Evolutionary conservation across 192 early-diverging fungal species (phyloP), one percentile per base, ranked within the genome.

Genomic region (Entophlyctis luteolus): DNA sequence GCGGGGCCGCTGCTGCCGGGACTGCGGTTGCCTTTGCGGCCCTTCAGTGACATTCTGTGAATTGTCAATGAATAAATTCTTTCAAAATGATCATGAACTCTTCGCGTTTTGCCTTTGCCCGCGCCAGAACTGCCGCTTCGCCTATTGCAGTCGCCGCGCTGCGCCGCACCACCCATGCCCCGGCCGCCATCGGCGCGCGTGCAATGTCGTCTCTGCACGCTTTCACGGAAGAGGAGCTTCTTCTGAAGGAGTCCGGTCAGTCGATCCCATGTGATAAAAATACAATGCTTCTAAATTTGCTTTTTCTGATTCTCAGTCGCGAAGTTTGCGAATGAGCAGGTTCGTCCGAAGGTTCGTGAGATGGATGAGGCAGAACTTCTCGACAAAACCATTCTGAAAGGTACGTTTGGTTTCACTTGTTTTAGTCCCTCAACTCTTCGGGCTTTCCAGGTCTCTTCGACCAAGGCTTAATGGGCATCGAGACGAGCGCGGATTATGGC

Each of bases 301-400:
- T 56, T n/a, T 22, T 42, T 29, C 2, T 62, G 4, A 28, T 37
- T 31, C 35, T 27, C 68, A 91, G 93, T 92, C 12, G 65, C 87
- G 34, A 87, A 89, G 33, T 99, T 95, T 59, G 90, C 96, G 33
- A 82, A 84, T 55, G 89, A 94, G 23, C 77, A 83, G 23, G 83
- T 99, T 65, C 81, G 84, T 71, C 95, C 95, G 65, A 89, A 89
- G 70, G 93, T 95, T 6, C 53, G 71, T 6, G 75, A 90, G 59
- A 97, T 98, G 95, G 96, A 99, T 76, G 94, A 95, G 76, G 77
- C 72, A 2, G 96, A 98, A 75, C 60, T 79, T 63, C 71, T 95
- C 65, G 93, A 96, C 74, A 79, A 88, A 36, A 52, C 74, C 28
- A 79, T 98, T 39, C 72, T 97, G 56, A 79, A 90, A 62, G 91